A percentile compares a stretch with the other conserved stretches of the same genome.
Evolutionary conservation across 2,329 filamentous ascomycete species (phyloP).

Genomic region (Zymoseptoria pseudotritici): DNA sequence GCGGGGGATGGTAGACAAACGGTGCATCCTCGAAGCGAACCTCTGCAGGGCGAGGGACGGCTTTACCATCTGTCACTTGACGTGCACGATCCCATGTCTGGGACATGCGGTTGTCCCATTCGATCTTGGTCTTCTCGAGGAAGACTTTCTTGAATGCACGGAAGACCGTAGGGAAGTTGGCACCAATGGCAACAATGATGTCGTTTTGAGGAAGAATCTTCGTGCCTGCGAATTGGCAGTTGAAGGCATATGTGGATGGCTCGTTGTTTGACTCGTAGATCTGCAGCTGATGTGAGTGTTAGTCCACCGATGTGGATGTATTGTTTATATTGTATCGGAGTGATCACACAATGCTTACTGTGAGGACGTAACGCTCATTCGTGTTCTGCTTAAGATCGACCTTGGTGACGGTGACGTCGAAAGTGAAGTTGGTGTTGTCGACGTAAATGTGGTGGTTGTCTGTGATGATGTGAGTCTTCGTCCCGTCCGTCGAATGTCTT

Average conservation of each 20-base stretch:
- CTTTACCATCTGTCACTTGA: neutral
- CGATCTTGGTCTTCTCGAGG: conserved; percentile 32
- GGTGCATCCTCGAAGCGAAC: conserved; percentile 5
- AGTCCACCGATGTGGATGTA: conserved; percentile 3
- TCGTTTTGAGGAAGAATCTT: conserved; percentile 12
- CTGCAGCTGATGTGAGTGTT: conserved; percentile 36
- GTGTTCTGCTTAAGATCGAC: conserved; percentile 40
- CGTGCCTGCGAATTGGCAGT: conserved; percentile 29
- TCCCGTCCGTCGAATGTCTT: neutral
- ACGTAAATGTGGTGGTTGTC: conserved; percentile 58
- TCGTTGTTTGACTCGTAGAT: conserved; percentile 58
- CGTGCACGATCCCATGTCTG: conserved; percentile 13
- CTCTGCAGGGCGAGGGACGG: neutral
- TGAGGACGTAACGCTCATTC: conserved; percentile 54
- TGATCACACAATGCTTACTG: conserved; percentile 40
- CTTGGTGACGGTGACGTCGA: conserved; percentile 56
- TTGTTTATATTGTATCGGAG: neutral
- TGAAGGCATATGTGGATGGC: conserved; percentile 56
- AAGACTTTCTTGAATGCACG: conserved; percentile 34
- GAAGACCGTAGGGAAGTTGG: conserved; percentile 29
- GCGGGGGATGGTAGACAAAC: conserved; percentile 19
- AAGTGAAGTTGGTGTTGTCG: conserved; percentile 56
- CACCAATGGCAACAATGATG: conserved; percentile 27
- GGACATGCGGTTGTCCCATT: conserved; percentile 36
- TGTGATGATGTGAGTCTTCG: conserved; percentile 24